phyloP scores from a whole-genome alignment of 257 asterid genomes.

The Fraxinus excelsior region DNA sequence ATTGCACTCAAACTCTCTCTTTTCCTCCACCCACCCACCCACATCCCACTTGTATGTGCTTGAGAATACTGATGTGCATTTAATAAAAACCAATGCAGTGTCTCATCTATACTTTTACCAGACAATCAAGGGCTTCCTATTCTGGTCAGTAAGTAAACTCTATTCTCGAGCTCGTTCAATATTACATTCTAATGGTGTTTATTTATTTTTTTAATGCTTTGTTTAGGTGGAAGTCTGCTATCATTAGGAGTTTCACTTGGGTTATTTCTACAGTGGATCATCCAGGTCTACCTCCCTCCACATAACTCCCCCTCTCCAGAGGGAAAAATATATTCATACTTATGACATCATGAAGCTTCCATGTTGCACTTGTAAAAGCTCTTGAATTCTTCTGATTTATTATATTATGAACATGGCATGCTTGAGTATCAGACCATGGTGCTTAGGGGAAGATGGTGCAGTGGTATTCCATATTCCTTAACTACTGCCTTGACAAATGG shows the following conservation, averaged over 20 bases:
- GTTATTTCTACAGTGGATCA: slow-evolving; percentile 42
- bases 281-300: slow-evolving; percentile 32
- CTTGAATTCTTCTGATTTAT: slow-evolving; percentile 18
- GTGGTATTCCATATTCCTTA: slow-evolving; percentile 34
- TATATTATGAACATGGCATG: neutral
- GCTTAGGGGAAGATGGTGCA: slow-evolving; percentile 30
- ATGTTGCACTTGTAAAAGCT: neutral
- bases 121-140: slow-evolving; percentile 26
- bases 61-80: slow-evolving; percentile 17
- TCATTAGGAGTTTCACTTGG: slow-evolving; percentile 45
- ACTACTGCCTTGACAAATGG: slow-evolving; percentile 22
- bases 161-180: neutral
- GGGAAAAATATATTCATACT: no score
- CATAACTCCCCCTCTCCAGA: no score
- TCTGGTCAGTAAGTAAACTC: slow-evolving; percentile 24
- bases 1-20: slow-evolving; percentile 8
- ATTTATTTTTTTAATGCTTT: slow-evolving; percentile 16
- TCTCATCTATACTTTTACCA: slow-evolving; percentile 33
- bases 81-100: slow-evolving; percentile 32
- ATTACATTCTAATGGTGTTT: neutral
- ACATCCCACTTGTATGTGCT: neutral
- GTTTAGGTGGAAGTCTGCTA: slow-evolving; percentile 37
- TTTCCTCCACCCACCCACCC: slow-evolving; percentile 8
- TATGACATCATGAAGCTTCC: no score
- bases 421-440: slow-evolving; percentile 30